These are phyloP conservation scores for Nidularia pulvinata DNA, from an alignment of 768 basidiomycete species.

Conservation along the genomic window DNA sequence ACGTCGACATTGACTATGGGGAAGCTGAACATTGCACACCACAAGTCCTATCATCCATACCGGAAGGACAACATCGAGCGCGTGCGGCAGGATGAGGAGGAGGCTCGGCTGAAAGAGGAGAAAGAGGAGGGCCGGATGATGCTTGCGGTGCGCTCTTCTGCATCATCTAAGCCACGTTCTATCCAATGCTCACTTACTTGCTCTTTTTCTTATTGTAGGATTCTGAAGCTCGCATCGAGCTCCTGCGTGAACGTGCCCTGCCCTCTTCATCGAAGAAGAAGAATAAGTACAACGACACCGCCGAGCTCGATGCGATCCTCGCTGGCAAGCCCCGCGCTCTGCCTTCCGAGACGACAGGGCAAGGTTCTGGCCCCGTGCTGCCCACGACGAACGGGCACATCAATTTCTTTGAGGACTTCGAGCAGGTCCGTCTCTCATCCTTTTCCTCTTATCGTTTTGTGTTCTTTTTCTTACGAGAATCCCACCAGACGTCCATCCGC, in stretches of 20 bases:
- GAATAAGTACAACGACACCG: conserved; percentile 34
- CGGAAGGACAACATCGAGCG: conserved; percentile 82
- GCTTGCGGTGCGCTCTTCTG: conserved; percentile 58
- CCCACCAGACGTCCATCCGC: conserved; percentile 16
- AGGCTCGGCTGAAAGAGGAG: conserved; percentile 63
- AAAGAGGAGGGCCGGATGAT: conserved; percentile 72
- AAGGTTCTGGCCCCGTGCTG: conserved; percentile 11
- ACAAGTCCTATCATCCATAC: conserved; percentile 91
- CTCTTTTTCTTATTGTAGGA: conserved; percentile 42
- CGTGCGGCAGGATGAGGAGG: conserved; percentile 82
- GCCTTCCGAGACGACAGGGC: not conserved
- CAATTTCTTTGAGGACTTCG: conserved; percentile 84
- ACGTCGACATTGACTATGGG: conserved; percentile 49
- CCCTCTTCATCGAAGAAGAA: conserved; percentile 23
- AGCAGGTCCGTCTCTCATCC: conserved; percentile 43
- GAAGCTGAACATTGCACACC: conserved; percentile 87
- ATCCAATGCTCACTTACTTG: conserved; percentile 7
- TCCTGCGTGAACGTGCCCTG: conserved; percentile 65
- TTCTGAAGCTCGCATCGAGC: conserved; percentile 74
- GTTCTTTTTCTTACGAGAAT: conserved; percentile 27
- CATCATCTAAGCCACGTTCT: not conserved
- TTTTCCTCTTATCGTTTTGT: not conserved
- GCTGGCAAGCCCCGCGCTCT: not conserved
- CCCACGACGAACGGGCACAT: conserved; percentile 67
- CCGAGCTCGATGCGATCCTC: conserved; percentile 12